Percentiles rank a stretch among this genome's conserved stretches.
phyloP scores from a whole-genome alignment of 139 green algal genomes.

The Coelastrella sp. region DNA sequence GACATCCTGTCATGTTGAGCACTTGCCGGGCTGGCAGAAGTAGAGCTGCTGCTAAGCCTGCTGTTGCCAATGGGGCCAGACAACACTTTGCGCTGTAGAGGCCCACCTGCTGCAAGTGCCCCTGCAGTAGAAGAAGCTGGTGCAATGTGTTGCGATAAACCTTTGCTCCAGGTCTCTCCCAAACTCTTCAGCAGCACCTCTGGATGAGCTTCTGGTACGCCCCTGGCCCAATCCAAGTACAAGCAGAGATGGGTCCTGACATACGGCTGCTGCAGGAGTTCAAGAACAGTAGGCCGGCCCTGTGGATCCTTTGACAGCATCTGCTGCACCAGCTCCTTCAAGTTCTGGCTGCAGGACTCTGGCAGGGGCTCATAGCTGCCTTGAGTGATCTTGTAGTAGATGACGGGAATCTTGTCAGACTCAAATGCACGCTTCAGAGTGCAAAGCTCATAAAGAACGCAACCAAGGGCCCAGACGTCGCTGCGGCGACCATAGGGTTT shows the following conservation, averaged over 20 bases:
- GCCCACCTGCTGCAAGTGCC: background rate
- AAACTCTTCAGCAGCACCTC: background rate
- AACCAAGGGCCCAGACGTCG: conserved; percentile 68
- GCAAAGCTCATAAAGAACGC: conserved; percentile 66
- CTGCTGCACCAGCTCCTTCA: conserved; percentile 14
- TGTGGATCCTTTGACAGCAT: conserved; percentile 7
- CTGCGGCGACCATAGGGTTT: conserved; percentile 40
- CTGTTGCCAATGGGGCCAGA: background rate
- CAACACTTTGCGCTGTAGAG: background rate
- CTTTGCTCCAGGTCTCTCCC: background rate
- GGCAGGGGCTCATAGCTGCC: conserved; percentile 34
- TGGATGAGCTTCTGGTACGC: conserved; percentile 27
- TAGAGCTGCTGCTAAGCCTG: background rate
- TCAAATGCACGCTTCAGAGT: conserved; percentile 56
- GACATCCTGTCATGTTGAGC: too few relatives aligned
- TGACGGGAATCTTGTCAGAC: conserved; percentile 41
- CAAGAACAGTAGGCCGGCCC: background rate
- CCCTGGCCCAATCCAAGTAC: conserved; percentile 40
- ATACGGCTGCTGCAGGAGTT: conserved; percentile 19
- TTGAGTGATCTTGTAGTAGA: conserved; percentile 50
- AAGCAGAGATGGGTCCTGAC: background rate
- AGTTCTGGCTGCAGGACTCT: background rate
- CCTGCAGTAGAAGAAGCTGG: background rate
- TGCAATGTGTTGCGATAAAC: background rate
- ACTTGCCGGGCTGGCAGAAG: background rate